Evolutionary conservation across 2,329 filamentous ascomycete species (phyloP).

Genomic region (Talaromyces piceae): DNA sequence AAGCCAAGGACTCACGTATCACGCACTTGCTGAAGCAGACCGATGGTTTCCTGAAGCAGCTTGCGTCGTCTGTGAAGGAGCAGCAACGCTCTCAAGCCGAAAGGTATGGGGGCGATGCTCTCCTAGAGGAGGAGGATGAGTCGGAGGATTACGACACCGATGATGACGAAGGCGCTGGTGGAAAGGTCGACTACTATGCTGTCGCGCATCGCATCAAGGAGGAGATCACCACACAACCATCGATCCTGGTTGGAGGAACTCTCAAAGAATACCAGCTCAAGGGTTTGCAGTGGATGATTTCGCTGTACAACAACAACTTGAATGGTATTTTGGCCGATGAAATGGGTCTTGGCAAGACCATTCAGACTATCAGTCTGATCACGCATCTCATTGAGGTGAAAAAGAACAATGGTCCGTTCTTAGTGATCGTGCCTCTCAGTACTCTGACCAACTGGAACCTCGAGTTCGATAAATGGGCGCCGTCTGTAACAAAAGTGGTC

Average conservation of each 20-base stretch:
- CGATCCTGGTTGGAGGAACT: slow-evolving; percentile 80
- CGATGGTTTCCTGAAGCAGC: slow-evolving; percentile 92
- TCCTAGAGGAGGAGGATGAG: slow-evolving; percentile 58
- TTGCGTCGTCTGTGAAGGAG: slow-evolving; percentile 86
- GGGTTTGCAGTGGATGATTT: slow-evolving; percentile 99
- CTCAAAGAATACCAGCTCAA: slow-evolving; percentile 98
- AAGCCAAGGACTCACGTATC: slow-evolving; percentile 98
- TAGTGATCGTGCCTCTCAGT: slow-evolving; percentile 94
- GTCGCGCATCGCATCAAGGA: slow-evolving; percentile 95
- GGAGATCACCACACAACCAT: slow-evolving; percentile 74
- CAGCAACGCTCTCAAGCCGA: slow-evolving; percentile 81
- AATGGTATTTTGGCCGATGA: slow-evolving; percentile 98
- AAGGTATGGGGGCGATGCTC: slow-evolving; percentile 62
- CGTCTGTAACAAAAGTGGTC: slow-evolving; percentile 74
- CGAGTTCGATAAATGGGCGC: slow-evolving; percentile 99
- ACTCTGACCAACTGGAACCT: slow-evolving; percentile 98
- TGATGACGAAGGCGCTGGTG: slow-evolving; percentile 53
- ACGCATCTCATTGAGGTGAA: slow-evolving; percentile 97
- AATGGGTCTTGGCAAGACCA: slow-evolving; percentile 99
- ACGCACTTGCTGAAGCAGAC: slow-evolving; percentile 95
- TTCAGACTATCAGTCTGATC: slow-evolving; percentile 95
- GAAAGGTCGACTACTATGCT: slow-evolving; percentile 97
- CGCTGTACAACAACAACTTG: slow-evolving; percentile 98
- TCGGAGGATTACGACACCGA: slow-evolving; percentile 48
- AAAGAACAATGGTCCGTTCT: slow-evolving; percentile 79